Percentiles rank a stretch among this genome's conserved stretches.
phyloP scores from a whole-genome alignment of 768 basidiomycete genomes.

The Tricholoma matsutake region DNA sequence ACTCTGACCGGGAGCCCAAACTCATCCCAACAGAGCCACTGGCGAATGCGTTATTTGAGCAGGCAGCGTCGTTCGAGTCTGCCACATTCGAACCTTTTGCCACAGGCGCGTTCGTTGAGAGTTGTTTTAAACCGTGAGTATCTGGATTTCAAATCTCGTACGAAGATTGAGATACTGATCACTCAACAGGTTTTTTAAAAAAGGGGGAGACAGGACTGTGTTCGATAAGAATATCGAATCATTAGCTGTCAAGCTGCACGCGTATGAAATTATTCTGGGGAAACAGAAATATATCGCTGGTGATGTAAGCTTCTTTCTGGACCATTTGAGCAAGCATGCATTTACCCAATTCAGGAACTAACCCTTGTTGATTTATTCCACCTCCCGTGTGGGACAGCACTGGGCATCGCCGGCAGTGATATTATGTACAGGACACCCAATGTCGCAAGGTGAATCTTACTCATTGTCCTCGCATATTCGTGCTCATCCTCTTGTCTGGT shows the following conservation, averaged over 20 bases:
- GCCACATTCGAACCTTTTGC: not conserved
- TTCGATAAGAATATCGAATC: slow-evolving; percentile 17
- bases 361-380: not conserved
- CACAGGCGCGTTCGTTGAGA: not conserved
- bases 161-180: no score
- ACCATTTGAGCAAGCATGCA: not conserved
- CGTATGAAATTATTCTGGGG: slow-evolving; percentile 52
- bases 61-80: not conserved
- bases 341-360: no score
- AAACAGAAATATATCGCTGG: slow-evolving; percentile 55
- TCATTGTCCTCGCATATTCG: not conserved
- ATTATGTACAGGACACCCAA: not conserved
- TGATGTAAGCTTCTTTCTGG: slow-evolving; percentile 32
- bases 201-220: not conserved
- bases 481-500: not conserved
- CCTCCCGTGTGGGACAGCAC: not conserved
- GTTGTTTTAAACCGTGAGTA: not conserved
- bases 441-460: not conserved
- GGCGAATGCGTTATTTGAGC: not conserved
- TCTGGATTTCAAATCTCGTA: not conserved
- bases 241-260: slow-evolving; percentile 43
- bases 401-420: not conserved
- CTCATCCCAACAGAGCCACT: not conserved
- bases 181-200: not conserved
- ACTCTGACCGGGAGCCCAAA: not conserved